A percentile compares a stretch with the other conserved stretches of the same genome.
These are phyloP conservation scores for Peronospora farinosa DNA, from an alignment of 352 stramenopile genomes.

Conservation along the genomic window DNA sequence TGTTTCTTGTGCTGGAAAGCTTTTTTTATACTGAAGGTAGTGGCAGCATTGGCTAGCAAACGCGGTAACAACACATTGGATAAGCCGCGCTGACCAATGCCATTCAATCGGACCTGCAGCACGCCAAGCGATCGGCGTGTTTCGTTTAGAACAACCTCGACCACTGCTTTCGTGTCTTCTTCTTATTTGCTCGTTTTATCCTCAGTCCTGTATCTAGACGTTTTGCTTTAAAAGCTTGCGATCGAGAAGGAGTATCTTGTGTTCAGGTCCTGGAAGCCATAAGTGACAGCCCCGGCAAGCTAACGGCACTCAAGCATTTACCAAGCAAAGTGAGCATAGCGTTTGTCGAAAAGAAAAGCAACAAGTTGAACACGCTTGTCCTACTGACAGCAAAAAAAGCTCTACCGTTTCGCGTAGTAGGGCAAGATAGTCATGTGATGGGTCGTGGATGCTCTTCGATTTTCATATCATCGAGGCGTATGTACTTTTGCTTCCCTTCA, in stretches of 20 bases:
- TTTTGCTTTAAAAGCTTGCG: too few species aligned
- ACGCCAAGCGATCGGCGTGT: too few species aligned
- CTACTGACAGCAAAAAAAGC: conserved; percentile 42
- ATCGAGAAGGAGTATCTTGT: too few species aligned
- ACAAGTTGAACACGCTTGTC: background rate
- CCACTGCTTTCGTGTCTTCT: too few species aligned
- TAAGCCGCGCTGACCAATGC: conserved; percentile 13
- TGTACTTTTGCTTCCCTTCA: background rate
- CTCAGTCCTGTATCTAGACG: too few species aligned
- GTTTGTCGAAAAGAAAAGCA: background rate
- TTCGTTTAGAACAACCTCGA: too few species aligned
- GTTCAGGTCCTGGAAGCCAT: too few species aligned
- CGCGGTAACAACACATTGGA: conserved; percentile 11
- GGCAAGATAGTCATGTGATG: background rate
- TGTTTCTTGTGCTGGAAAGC: too few species aligned
- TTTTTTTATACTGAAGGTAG: too few species aligned
- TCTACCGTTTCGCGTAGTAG: conserved; percentile 23
- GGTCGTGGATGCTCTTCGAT: background rate
- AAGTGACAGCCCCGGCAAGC: conserved; percentile 17
- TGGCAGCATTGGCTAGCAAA: too few species aligned
- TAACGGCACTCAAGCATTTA: conserved; percentile 1
- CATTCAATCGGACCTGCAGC: conserved; percentile 32
- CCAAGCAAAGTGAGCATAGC: background rate
- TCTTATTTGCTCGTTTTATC: too few species aligned
- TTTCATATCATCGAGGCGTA: conserved; percentile 1